Conservation (phyloP, 129 eudicot species). For the Smallanthus sonchifolius region DNA sequence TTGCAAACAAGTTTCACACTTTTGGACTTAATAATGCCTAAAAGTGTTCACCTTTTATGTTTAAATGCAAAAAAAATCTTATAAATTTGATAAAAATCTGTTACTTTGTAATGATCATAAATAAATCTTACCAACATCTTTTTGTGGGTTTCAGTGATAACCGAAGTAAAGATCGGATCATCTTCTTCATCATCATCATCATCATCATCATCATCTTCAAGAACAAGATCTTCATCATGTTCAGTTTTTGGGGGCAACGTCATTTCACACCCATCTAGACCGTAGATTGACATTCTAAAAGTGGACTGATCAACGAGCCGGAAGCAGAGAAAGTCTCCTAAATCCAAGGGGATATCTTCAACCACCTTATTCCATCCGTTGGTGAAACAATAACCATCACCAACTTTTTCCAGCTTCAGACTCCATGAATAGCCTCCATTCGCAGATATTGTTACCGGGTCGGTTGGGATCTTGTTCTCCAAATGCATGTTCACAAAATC, state of each 20-base stretch:
- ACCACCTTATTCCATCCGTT: constrained; percentile 22
- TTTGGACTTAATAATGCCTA: too few relatives aligned
- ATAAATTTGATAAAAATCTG: too few relatives aligned
- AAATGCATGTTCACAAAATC: constrained; percentile 3
- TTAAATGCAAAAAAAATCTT: too few relatives aligned
- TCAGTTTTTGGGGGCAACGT: not conserved
- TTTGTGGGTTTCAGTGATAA: not conserved
- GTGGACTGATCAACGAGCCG: constrained; percentile 3
- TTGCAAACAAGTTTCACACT: too few relatives aligned
- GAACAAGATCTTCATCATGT: not conserved
- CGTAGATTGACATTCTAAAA: not conserved
- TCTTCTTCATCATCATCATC: not conserved
- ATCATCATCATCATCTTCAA: not conserved
- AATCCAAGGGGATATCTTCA: not conserved
- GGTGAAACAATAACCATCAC: not conserved
- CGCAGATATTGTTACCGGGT: not conserved
- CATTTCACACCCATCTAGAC: constrained; percentile 19
- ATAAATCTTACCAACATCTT: not conserved
- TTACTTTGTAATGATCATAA: too few relatives aligned
- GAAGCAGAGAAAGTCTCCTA: constrained; percentile 21
- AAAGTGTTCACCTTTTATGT: constrained; percentile 10
- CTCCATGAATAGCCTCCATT: constrained; percentile 18
- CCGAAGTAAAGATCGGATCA: constrained; percentile 11
- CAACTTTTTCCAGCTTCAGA: not conserved
- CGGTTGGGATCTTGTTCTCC: constrained; percentile 4